These are phyloP conservation scores for Symbiotaphrina buchneri DNA, from an alignment of 495 filamentous ascomycete genomes.

Conservation along the genomic window DNA sequence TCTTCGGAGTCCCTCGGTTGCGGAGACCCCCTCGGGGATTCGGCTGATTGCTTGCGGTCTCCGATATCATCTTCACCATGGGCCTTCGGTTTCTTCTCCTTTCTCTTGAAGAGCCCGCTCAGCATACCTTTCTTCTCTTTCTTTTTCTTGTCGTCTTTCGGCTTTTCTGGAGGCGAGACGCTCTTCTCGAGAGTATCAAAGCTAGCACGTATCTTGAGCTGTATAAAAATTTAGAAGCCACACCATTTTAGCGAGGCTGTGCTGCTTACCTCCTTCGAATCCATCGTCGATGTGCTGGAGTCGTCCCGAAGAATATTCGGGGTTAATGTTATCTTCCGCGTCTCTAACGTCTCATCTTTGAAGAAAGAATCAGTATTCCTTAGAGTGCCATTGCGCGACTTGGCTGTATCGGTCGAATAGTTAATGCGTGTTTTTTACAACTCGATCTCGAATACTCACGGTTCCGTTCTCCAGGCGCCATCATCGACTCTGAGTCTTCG, in stretches of 20 bases:
- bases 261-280: conserved; percentile 32
- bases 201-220: conserved; percentile 21
- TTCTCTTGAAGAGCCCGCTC: conserved; percentile 84
- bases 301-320: conserved; percentile 89
- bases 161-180: conserved; percentile 24
- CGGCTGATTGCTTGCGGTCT: conserved; percentile 33
- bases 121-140: conserved; percentile 92
- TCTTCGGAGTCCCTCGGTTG: conserved; percentile 28
- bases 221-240: conserved; percentile 1
- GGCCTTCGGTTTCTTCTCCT: conserved; percentile 62
- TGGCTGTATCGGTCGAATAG: conserved; percentile 14
- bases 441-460: neutral
- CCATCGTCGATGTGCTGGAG: conserved; percentile 26
- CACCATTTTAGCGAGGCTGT: neutral
- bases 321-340: conserved; percentile 91
- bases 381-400: conserved; percentile 64
- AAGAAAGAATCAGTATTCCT: conserved; percentile 90
- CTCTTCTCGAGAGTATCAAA: conserved; percentile 29
- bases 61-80: conserved; percentile 42
- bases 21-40: conserved; percentile 26
- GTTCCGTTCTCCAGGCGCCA: neutral
- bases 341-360: conserved; percentile 85
- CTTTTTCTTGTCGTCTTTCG: conserved; percentile 62
- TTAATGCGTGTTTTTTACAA: neutral
- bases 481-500: no score